Evolutionary conservation across 176 grass and related monocot species (phyloP).

Genomic region (Oryza meridionalis): DNA sequence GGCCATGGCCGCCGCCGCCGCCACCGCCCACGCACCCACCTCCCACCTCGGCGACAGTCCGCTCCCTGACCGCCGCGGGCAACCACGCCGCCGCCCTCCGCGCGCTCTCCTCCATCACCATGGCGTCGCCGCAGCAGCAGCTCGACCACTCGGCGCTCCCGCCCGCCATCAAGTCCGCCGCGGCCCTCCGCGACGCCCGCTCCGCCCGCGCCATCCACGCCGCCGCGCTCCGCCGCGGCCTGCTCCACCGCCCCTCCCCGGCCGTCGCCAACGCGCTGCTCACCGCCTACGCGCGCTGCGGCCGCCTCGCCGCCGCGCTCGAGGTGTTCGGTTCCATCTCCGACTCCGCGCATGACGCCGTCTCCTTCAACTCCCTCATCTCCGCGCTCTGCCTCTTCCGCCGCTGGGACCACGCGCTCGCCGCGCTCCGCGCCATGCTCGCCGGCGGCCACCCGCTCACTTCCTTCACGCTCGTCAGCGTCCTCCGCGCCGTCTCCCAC

Average conservation of each 20-base stretch:
- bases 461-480: background rate
- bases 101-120: background rate
- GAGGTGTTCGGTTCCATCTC: constrained; percentile 53
- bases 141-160: constrained; percentile 73
- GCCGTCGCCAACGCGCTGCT: constrained; percentile 65
- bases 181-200: constrained; percentile 44
- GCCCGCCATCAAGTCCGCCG: constrained; percentile 59
- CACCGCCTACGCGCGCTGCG: constrained; percentile 67
- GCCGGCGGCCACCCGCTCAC: background rate
- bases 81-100: background rate
- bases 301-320: constrained; percentile 55
- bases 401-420: background rate
- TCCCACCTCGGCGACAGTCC: background rate
- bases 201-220: constrained; percentile 59
- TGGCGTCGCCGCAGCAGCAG: background rate
- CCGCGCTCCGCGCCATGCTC: background rate
- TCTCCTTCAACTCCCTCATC: constrained; percentile 33
- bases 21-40: background rate
- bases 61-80: background rate
- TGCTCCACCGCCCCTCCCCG: constrained; percentile 33
- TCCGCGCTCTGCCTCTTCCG: background rate
- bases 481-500: background rate
- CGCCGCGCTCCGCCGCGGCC: constrained; percentile 33
- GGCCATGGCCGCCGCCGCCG: background rate
- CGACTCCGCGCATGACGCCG: constrained; percentile 45